These are phyloP conservation scores for Candida vartiovaarae DNA, from an alignment of 805 yeast genomes.

Conservation along the genomic window DNA sequence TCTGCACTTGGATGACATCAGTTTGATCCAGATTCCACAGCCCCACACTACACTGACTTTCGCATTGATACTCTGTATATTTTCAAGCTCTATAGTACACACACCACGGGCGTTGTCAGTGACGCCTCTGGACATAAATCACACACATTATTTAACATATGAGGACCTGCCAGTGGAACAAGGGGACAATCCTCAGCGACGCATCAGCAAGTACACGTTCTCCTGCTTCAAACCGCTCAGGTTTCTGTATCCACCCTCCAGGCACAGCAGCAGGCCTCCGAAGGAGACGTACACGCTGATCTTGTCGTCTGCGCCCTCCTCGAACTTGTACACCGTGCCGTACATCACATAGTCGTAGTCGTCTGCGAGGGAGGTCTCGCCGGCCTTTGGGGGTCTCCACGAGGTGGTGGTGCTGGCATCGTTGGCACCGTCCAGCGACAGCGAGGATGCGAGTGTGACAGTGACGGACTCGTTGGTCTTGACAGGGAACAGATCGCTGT, in stretches of 20 bases:
- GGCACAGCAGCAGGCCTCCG: slow-evolving; percentile 89
- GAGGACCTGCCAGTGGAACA: neutral
- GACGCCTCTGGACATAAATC: no score
- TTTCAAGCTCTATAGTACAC: no score
- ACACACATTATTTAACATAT: no score
- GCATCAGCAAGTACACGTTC: slow-evolving; percentile 81
- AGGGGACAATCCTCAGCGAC: slow-evolving; percentile 32
- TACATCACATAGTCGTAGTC: slow-evolving; percentile 98
- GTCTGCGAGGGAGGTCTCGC: slow-evolving; percentile 84
- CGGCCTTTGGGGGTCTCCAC: slow-evolving; percentile 61
- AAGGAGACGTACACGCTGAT: slow-evolving; percentile 86
- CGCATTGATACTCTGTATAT: no score
- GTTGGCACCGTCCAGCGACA: slow-evolving; percentile 46
- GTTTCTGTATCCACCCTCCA: slow-evolving; percentile 92
- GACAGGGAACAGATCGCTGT: slow-evolving; percentile 83
- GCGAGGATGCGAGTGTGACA: slow-evolving; percentile 74
- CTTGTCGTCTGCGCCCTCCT: slow-evolving; percentile 63
- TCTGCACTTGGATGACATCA: no score
- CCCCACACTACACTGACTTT: no score
- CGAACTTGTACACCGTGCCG: slow-evolving; percentile 95
- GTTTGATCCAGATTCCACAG: no score
- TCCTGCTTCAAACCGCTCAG: slow-evolving; percentile 89
- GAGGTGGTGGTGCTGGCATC: slow-evolving; percentile 37
- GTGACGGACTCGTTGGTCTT: slow-evolving; percentile 70
- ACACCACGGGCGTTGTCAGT: no score